Base-by-base conservation (phyloP, 106 monocot genomes). In the Chionographis japonica region DNA sequence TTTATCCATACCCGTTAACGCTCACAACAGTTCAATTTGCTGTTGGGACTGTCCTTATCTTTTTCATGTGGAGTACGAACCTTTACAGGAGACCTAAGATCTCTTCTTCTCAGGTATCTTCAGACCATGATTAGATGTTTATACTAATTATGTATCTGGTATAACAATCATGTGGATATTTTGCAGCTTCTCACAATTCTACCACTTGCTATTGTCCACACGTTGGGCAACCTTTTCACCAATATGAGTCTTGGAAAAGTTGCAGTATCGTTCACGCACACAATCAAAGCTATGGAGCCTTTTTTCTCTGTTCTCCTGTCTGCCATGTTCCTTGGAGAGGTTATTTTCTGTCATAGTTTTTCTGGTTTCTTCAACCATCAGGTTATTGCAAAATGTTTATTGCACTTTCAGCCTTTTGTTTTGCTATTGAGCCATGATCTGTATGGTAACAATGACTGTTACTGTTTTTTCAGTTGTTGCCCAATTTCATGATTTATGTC, bases 191-290 rank as follows among this genome's bases (percentile, higher is more conserved):
- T 70, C 1, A 69, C 79, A 8, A 81, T 88, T 17, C 65, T 88
- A 9, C 88, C 84, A 19, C 70, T 88, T 61, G 88, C 88, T 52
- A 62, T 81, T 62, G 81, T 68, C 11, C 88, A 88, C 65, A 81
- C 88, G 52, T 42, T 88, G 57, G 88, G 84, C 38, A 84, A 81
- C 57, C 72, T 88, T 59, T 79, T 85, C 62, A 88, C 88, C 54
- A 88, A 85, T 49, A 71, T 84, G 78, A 88, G 84, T 55, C 84
- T 85, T 40, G 81, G 81, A 63, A 85, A 81, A 61, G 88, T 84
- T 81, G 75, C 81, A 37, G 84, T 88, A 58, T 84, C 88, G 37
- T 83, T 87, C 63, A 83, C 79, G 6, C 83, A 79, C 62, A 83
- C 79, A 20, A 73, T 83, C 67, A 85, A 88, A 80, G 81, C 84